Base-by-base conservation (phyloP, 1,284 basidiomycete genomes). In the Ustilago nuda region DNA sequence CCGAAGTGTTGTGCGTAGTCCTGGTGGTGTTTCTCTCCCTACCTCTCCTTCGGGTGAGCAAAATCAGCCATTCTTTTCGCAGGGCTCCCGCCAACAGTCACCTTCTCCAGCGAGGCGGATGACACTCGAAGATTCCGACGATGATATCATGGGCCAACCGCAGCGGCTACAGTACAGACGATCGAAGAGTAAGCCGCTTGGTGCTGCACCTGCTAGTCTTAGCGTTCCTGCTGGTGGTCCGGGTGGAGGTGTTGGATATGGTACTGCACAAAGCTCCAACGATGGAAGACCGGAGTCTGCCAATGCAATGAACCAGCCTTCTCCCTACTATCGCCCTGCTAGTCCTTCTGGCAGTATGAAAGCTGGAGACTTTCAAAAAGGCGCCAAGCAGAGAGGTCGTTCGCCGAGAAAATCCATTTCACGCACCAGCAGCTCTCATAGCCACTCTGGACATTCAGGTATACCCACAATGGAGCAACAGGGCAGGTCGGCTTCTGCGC, bases 141-240 rank as follows among this genome's bases (percentile, higher is more conserved):
- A 70, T 19, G 75, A 77, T 3, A 13, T 39, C 2, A 13, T 39
- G 56, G 51, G 9, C 9, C 61, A 61, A 19, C 67, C 61, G 8
- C 61, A 69, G 27, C 59, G 37, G 35, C 52, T 32, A 33, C 52
- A 54, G 52, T 76, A 82, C 48, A 61, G 73, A 37, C 64, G 72
- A 8, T 67, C 66, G 37, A 73, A 71, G 62, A 72, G 68, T 30
- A 66, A 66, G 48, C 79, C 79, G 5, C 41, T 81, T 36, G 65
- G 62, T 7, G 53, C 69, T 1, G 66, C 55, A 36, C 52, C 57
- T 11, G 56, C 60, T 7, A 71, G 62, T 57, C 66, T 83, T 11
- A 72, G 80, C 17, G 81, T 83, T 3, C 81, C 81, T 3, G 65
- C 78, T n/a, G 81, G 81, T 23, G 81, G 81, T 17, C 80, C 80